These are phyloP conservation scores for Globisporangium rhizosaccharum DNA, from an alignment of 352 stramenopile species.

Conservation along the genomic window DNA sequence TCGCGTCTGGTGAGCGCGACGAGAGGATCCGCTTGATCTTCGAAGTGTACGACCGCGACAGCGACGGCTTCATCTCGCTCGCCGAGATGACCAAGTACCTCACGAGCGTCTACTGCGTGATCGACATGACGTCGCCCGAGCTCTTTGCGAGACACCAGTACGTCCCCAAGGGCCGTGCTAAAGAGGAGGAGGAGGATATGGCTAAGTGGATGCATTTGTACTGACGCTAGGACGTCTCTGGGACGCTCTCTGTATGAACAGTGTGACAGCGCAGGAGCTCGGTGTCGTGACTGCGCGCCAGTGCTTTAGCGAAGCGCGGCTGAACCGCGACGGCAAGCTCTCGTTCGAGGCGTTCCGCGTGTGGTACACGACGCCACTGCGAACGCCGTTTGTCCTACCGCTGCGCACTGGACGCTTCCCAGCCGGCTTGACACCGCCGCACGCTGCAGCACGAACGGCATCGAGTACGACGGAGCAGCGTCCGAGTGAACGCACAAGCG, in stretches of 20 bases:
- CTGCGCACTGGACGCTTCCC: neutral
- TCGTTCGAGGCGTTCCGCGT: conserved; percentile 67
- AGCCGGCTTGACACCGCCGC: conserved; percentile 6
- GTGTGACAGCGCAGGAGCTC: conserved; percentile 58
- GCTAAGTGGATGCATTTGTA: neutral
- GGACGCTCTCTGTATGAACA: conserved; percentile 10
- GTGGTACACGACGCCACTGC: conserved; percentile 74
- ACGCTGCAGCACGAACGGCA: neutral
- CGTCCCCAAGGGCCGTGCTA: conserved; percentile 3
- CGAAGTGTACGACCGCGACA: conserved; percentile 82
- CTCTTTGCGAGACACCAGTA: conserved; percentile 72
- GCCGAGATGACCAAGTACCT: conserved; percentile 88
- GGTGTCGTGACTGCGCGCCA: conserved; percentile 61
- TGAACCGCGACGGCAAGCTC: conserved; percentile 61
- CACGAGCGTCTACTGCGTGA: conserved; percentile 78
- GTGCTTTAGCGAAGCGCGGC: conserved; percentile 66
- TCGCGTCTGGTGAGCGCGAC: conserved; percentile 71
- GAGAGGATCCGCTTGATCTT: conserved; percentile 85
- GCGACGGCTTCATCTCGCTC: conserved; percentile 77
- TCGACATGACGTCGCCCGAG: conserved; percentile 57
- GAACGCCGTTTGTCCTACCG: conserved; percentile 27
- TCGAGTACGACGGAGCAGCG: neutral
- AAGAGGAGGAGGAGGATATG: neutral
- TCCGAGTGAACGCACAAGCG: neutral
- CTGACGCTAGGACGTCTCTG: neutral